These are phyloP conservation scores for Cercospora sp. DNA, from an alignment of 2,329 filamentous ascomycete species.

Conservation along the genomic window DNA sequence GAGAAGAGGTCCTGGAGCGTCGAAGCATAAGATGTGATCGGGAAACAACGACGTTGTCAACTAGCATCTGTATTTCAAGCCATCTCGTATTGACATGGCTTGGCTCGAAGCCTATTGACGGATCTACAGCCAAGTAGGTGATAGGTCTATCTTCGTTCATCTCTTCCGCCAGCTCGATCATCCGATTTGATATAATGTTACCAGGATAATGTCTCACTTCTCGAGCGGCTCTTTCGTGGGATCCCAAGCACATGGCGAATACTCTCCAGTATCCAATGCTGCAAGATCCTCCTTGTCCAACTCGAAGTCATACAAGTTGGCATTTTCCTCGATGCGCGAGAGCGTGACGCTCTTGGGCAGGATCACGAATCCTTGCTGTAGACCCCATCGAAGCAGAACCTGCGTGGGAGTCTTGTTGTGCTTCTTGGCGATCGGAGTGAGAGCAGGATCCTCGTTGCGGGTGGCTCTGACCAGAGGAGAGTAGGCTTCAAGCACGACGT, in stretches of 20 bases:
- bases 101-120: background rate
- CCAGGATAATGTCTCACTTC: background rate
- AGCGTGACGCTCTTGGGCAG: slow-evolving; percentile 62
- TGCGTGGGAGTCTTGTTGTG: slow-evolving; percentile 60
- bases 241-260: slow-evolving; percentile 61
- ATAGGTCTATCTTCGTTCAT: background rate
- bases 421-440: slow-evolving; percentile 56
- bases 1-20: background rate
- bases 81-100: slow-evolving; percentile 9
- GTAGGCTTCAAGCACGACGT: slow-evolving; percentile 51
- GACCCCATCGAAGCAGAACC: slow-evolving; percentile 61
- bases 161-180: background rate
- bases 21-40: background rate
- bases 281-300: slow-evolving; percentile 60
- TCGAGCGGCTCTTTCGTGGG: slow-evolving; percentile 45
- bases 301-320: slow-evolving; percentile 61
- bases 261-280: slow-evolving; percentile 54
- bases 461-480: slow-evolving; percentile 45
- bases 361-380: slow-evolving; percentile 63
- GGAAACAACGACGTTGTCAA: background rate
- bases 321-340: slow-evolving; percentile 55
- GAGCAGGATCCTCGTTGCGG: slow-evolving; percentile 54
- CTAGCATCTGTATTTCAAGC: background rate
- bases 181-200: slow-evolving; percentile 12
- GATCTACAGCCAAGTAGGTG: background rate